These are phyloP conservation scores for Paracorniculantispora psalliotae DNA, from an alignment of 2,329 filamentous ascomycete species.

Conservation along the genomic window DNA sequence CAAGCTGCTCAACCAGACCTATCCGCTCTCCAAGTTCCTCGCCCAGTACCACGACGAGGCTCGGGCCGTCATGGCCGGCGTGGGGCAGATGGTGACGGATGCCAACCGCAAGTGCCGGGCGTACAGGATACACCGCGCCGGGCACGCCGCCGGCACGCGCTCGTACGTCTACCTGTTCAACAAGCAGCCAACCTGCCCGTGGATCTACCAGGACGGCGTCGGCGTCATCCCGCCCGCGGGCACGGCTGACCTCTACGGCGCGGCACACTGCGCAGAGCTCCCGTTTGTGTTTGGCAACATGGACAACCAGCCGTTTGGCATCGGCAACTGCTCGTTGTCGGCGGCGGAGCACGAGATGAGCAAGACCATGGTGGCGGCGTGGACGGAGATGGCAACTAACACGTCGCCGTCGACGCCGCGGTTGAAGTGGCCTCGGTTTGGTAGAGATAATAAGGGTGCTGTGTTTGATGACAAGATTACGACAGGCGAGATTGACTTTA, in stretches of 20 bases:
- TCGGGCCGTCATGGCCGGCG: slow-evolving; percentile 14
- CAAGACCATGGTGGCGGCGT: slow-evolving; percentile 12
- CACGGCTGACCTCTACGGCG: slow-evolving; percentile 6
- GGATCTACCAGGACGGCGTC: slow-evolving; percentile 12
- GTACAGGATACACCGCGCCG: slow-evolving; percentile 15
- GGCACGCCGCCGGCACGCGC: slow-evolving; percentile 5
- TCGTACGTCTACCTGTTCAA: slow-evolving; percentile 18
- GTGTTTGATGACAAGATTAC: background rate
- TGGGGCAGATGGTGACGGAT: slow-evolving; percentile 15
- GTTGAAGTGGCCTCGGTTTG: slow-evolving; percentile 14
- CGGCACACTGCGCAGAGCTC: slow-evolving; percentile 17
- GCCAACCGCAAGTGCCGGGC: slow-evolving; percentile 15
- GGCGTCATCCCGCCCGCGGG: slow-evolving; percentile 8
- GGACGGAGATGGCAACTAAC: slow-evolving; percentile 17
- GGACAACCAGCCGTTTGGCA: slow-evolving; percentile 16
- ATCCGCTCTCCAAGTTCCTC: background rate
- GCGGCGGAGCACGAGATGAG: slow-evolving; percentile 14
- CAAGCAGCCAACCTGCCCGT: slow-evolving; percentile 16
- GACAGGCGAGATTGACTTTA: slow-evolving; percentile 9
- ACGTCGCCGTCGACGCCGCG: slow-evolving; percentile 12
- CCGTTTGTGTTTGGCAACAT: slow-evolving; percentile 18
- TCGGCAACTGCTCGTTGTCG: slow-evolving; percentile 15
- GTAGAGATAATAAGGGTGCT: background rate
- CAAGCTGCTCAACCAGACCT: background rate
- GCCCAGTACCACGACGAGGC: slow-evolving; percentile 12